Evolutionary conservation across 2,329 filamentous ascomycete species (phyloP).

Genomic region (Trichoderma citrinoviride): DNA sequence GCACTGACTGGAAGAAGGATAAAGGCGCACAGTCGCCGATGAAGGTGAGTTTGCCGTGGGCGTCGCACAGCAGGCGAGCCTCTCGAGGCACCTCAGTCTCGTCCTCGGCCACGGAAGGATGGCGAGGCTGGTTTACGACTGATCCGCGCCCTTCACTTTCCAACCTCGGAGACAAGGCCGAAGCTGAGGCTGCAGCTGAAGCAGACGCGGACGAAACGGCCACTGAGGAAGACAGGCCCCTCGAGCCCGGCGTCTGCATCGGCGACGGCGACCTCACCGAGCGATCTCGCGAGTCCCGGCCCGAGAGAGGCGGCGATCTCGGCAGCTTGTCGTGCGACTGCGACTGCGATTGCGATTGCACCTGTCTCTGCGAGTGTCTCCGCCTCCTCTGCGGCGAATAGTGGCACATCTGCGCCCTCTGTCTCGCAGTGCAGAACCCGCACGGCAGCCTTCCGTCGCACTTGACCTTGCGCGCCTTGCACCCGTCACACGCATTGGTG

Average conservation of each 20-base stretch:
- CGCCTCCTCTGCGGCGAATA: constrained; percentile 48
- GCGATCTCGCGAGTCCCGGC: constrained; percentile 5
- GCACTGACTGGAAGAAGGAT: constrained; percentile 55
- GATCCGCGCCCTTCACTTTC: neutral
- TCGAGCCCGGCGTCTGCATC: constrained; percentile 27
- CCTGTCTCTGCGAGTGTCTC: constrained; percentile 26
- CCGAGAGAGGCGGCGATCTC: constrained; percentile 18
- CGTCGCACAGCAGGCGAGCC: constrained; percentile 50
- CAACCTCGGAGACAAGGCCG: neutral
- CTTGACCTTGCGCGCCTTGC: constrained; percentile 55
- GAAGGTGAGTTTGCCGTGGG: constrained; percentile 54
- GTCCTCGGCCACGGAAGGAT: constrained; percentile 39
- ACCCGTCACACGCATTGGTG: constrained; percentile 53
- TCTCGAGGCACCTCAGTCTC: constrained; percentile 55
- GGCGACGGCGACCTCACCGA: constrained; percentile 12
- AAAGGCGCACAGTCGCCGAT: constrained; percentile 56
- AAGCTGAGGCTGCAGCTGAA: neutral
- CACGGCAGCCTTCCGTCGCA: constrained; percentile 55
- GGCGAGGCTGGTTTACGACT: constrained; percentile 9
- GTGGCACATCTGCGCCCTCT: constrained; percentile 44
- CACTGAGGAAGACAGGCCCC: constrained; percentile 18
- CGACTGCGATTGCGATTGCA: neutral
- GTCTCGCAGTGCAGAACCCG: constrained; percentile 47
- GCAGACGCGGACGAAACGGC: constrained; percentile 15
- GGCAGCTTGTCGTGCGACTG: neutral